phyloP scores from a whole-genome alignment of 805 yeast genomes.

The Lachancea mirantina region DNA sequence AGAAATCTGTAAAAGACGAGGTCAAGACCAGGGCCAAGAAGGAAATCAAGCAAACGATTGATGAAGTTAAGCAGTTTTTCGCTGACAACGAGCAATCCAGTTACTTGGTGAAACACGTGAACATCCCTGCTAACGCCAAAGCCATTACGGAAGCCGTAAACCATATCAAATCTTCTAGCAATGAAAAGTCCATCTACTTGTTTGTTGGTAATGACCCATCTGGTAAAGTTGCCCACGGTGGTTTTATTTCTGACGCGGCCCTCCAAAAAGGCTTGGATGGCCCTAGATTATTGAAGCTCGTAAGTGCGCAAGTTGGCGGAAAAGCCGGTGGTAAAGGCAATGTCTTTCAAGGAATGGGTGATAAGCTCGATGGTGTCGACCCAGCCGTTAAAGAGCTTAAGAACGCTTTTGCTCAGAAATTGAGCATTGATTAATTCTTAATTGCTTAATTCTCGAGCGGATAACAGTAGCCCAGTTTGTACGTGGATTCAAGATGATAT shows the following conservation, averaged over 20 bases:
- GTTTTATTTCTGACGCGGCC: constrained; percentile 71
- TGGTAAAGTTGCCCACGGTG: constrained; percentile 90
- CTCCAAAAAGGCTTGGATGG: constrained; percentile 66
- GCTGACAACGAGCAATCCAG: constrained; percentile 42
- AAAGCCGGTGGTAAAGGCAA: constrained; percentile 98
- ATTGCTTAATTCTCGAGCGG: no score
- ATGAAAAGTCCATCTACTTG: constrained; percentile 69
- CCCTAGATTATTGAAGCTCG: constrained; percentile 64
- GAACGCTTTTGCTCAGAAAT: constrained; percentile 52
- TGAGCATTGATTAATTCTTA: constrained; percentile 24
- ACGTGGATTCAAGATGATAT: not conserved
- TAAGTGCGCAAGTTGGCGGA: constrained; percentile 78
- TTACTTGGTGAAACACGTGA: constrained; percentile 60
- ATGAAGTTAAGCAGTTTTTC: constrained; percentile 66
- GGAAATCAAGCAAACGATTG: constrained; percentile 75
- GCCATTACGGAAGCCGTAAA: constrained; percentile 90
- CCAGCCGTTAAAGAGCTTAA: constrained; percentile 70
- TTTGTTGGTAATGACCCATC: constrained; percentile 60
- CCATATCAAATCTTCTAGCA: constrained; percentile 67
- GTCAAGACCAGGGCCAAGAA: constrained; percentile 81
- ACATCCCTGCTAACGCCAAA: constrained; percentile 78
- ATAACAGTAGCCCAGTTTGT: no score
- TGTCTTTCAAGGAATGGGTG: constrained; percentile 95
- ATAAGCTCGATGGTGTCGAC: constrained; percentile 58
- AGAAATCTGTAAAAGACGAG: constrained; percentile 83